Conservation (phyloP, 345 rosid species). For the Combretum micranthum region DNA sequence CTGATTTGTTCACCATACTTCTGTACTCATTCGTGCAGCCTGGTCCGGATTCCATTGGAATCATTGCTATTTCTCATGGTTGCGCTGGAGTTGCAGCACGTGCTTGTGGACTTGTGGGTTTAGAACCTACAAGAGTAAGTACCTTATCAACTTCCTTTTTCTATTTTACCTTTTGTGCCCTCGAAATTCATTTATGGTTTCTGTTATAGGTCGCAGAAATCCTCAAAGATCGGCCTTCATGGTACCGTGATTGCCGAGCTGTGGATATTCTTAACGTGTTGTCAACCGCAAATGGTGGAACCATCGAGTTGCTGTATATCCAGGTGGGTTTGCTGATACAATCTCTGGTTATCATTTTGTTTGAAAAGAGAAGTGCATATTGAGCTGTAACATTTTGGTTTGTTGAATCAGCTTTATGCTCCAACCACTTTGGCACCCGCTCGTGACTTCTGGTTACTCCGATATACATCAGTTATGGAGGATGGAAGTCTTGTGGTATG, state of each 20-base stretch:
- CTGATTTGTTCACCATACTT: slow-evolving; percentile 3
- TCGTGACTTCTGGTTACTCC: slow-evolving; percentile 97
- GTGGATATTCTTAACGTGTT: slow-evolving; percentile 77
- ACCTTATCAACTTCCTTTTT: not conserved
- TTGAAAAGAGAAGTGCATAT: too few relatives aligned
- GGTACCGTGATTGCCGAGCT: slow-evolving; percentile 93
- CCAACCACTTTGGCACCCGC: slow-evolving; percentile 98
- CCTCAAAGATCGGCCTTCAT: slow-evolving; percentile 88
- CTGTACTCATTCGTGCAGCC: slow-evolving; percentile 47
- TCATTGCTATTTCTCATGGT: slow-evolving; percentile 99
- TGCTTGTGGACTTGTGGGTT: slow-evolving; percentile 98
- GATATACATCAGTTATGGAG: slow-evolving; percentile 88
- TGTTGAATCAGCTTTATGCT: slow-evolving; percentile 61
- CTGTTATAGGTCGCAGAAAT: slow-evolving; percentile 79
- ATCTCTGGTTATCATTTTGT: not conserved
- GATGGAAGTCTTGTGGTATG: slow-evolving; percentile 98
- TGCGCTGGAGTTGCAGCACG: slow-evolving; percentile 98
- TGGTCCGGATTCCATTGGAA: slow-evolving; percentile 99
- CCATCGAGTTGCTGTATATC: slow-evolving; percentile 95
- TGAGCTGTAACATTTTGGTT: not conserved
- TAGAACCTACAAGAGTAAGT: slow-evolving; percentile 92
- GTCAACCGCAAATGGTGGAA: slow-evolving; percentile 91
- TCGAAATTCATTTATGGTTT: not conserved
- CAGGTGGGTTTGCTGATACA: slow-evolving; percentile 37
- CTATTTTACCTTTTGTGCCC: not conserved